Evolutionary conservation across 352 stramenopile species (phyloP), one percentile per base, ranked within the genome.

Genomic region (Phytophthora gonapodyides): DNA sequence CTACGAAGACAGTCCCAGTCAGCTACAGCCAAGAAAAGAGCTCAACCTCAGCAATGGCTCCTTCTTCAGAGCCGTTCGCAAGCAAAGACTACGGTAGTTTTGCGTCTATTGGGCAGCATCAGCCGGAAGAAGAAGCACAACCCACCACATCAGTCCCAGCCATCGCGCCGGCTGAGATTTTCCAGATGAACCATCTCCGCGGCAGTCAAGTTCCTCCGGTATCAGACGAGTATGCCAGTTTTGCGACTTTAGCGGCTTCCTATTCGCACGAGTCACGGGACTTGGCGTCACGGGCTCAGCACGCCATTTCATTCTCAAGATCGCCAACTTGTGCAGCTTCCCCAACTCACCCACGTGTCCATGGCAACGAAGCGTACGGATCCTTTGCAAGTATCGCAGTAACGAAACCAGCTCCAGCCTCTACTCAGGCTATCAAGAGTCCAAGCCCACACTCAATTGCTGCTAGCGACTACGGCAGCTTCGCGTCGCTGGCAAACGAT

Each of bases 71-170:
- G 19, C 13, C 34, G 9, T 53, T 76, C 47, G 42, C 41, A 42
- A 64, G 35, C 5, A 60, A 30, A 6, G 74, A 85, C 30, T 88
- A 89, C 31, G 74, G 76, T 15, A 80, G 54, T 41, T 88, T 90
- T 27, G 62, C 60, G 17, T 61, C 65, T 7, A 61, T 87, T 43
- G 36, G 45, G 15, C 38, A 61, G n/a, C 56, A 27, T 17, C 50
- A 72, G 36, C 50, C 59, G 5, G 37, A 63, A 19, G 62, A 58
- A 58, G 30, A 59, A 56, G 41, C 11, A 27, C 52, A 68, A 12
- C 51, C 46, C 15, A 15, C 33, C 13, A 40, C 30, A 31, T 5
- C 31, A 49, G 19, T 27, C 17, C 41, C 31, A 35, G 11, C 33
- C 17, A 31, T 7, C 4, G 12, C 10, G 24, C 15, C 1, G 40